These are phyloP conservation scores for Zygotorulaspora sp. DNA, from an alignment of 805 yeast species.

Conservation along the genomic window DNA sequence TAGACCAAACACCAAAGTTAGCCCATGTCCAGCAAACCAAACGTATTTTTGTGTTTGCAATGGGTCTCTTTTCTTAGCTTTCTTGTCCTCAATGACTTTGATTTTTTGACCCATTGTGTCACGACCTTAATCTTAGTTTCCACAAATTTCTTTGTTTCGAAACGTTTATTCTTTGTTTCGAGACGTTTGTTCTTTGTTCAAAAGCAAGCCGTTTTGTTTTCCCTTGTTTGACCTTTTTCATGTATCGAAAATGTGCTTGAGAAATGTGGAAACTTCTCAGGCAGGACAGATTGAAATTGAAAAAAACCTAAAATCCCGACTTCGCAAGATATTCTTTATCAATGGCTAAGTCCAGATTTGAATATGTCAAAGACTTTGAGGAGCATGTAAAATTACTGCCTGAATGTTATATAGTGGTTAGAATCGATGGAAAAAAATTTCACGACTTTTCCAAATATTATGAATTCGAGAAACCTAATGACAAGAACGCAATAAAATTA, in stretches of 20 bases:
- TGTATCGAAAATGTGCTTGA: not conserved
- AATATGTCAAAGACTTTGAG: constrained; percentile 82
- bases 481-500: constrained; percentile 62
- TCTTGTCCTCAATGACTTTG: constrained; percentile 27
- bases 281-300: not conserved
- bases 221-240: constrained; percentile 2
- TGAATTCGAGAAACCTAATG: constrained; percentile 84
- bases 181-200: too few relatives aligned
- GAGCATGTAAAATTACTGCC: constrained; percentile 67
- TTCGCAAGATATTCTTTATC: too few relatives aligned
- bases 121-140: too few relatives aligned
- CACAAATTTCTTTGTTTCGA: too few relatives aligned
- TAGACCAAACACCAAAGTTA: constrained; percentile 26
- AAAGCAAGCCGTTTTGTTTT: too few relatives aligned
- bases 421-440: constrained; percentile 93
- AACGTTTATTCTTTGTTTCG: too few relatives aligned
- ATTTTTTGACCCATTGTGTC: constrained; percentile 23
- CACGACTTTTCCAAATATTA: constrained; percentile 77
- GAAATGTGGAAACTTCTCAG: not conserved
- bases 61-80: constrained; percentile 22
- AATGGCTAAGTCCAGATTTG: constrained; percentile 87
- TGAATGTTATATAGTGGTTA: constrained; percentile 72
- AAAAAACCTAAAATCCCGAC: too few relatives aligned
- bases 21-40: constrained; percentile 32
- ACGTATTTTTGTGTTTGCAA: constrained; percentile 22